Evolutionary conservation across 2,329 filamentous ascomycete genomes (phyloP).

Genomic region (Venturia nashicola): DNA sequence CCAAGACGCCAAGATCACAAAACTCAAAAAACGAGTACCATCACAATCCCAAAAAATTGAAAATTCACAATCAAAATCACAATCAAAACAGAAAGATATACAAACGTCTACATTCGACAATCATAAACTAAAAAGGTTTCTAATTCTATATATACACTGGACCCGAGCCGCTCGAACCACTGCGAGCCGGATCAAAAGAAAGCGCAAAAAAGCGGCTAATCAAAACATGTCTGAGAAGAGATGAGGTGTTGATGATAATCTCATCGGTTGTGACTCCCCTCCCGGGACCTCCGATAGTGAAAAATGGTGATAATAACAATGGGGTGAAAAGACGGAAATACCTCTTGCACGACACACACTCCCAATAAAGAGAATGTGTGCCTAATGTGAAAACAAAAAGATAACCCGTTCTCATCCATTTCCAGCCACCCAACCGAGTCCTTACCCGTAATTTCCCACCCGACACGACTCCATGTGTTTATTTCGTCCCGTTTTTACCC

Average conservation of each 20-base stretch:
- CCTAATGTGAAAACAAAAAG: background rate
- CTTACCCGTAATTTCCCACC: background rate
- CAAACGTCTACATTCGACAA: too few relatives aligned
- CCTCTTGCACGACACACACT: background rate
- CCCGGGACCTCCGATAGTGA: background rate
- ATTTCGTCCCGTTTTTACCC: background rate
- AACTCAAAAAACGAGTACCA: too few relatives aligned
- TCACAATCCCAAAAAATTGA: too few relatives aligned
- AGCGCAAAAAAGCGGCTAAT: background rate
- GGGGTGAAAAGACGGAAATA: background rate
- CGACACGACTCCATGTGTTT: background rate
- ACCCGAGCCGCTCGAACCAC: too few relatives aligned
- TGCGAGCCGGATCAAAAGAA: too few relatives aligned
- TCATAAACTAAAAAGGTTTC: too few relatives aligned
- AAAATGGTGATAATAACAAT: background rate
- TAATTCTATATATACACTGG: background rate
- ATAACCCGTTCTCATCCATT: background rate
- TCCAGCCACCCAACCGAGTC: background rate
- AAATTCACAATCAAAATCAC: too few relatives aligned
- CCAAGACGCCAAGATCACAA: too few relatives aligned
- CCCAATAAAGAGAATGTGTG: background rate
- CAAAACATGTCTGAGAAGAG: conserved; percentile 2
- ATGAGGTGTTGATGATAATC: background rate
- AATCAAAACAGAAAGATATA: too few relatives aligned
- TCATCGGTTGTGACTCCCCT: background rate